A percentile compares a stretch with the other conserved stretches of the same genome.
These are phyloP conservation scores for Leersia perrieri DNA, from an alignment of 176 grass and related monocot species.

Conservation along the genomic window DNA sequence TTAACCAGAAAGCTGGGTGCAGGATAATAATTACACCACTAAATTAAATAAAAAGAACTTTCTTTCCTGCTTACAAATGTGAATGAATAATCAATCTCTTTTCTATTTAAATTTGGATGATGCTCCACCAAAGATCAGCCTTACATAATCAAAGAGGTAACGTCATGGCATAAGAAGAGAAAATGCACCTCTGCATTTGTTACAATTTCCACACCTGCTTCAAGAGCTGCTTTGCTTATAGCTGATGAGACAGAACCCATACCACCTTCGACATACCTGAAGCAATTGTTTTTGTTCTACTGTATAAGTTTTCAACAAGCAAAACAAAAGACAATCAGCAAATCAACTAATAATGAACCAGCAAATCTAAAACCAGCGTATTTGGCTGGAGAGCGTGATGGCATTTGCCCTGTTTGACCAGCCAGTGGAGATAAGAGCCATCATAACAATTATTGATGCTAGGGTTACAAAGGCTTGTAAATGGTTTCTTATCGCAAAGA, in stretches of 20 bases:
- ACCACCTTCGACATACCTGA: slow-evolving; percentile 94
- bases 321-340: neutral
- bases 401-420: slow-evolving; percentile 10
- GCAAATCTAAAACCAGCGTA: neutral
- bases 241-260: slow-evolving; percentile 94
- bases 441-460: neutral
- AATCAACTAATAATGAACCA: slow-evolving; percentile 10
- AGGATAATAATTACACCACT: neutral
- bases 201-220: slow-evolving; percentile 84
- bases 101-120: slow-evolving; percentile 16
- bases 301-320: neutral
- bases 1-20: neutral
- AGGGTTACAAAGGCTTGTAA: neutral
- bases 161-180: slow-evolving; percentile 24
- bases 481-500: slow-evolving; percentile 7
- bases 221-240: slow-evolving; percentile 94
- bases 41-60: neutral
- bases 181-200: slow-evolving; percentile 84
- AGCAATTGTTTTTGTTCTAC: slow-evolving; percentile 26
- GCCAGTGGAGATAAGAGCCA: neutral
- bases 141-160: neutral
- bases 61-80: neutral
- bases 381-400: neutral
- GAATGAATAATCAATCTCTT: neutral
- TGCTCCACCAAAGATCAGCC: neutral